Base-by-base conservation (phyloP, 148 eudicot genomes). In the Camellia sinensis region DNA sequence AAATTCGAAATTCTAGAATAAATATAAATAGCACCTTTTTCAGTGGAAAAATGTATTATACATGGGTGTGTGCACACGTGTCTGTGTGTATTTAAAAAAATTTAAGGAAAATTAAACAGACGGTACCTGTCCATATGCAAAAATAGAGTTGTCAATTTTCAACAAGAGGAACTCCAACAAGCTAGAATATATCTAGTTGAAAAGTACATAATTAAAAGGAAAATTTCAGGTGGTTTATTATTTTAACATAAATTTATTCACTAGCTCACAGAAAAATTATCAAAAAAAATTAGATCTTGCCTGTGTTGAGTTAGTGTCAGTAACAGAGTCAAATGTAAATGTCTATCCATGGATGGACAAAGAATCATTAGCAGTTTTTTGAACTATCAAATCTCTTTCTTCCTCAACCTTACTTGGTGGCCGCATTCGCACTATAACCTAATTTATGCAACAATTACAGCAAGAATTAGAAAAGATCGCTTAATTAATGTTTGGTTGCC, bases 81-180 rank as follows among this genome's bases (percentile, higher is more conserved):
- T 7, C 46, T 19, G 43, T n/a, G n/a, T n/a, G n/a, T n/a, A n/a
- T n/a, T n/a, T n/a, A 53, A 17, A 1, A 7, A 65, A 19, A 53
- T 65, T 40, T 15, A 5, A 37, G 15, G 68, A 2, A 48, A 57
- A 62, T 37, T 22, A 14, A 61, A 7, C 8, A 44, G 69, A 65
- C 77, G 10, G n/a, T 89, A 96, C 99, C 98, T 94, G 99, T 80
- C 99, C 99, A 78, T 96, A 96, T 43, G 98, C 99, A 87, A 96
- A 96, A 61, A 96, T 97, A 18, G 99, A 93, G 80, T 98, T 96
- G 75, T 94, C 99, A 96, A 82, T 96, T 96, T 80, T 96, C 99
- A 37, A 96, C 95, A 46, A 96, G 95, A 77, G 99, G 99, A 65
- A 90, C 93, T 82, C 99, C 99, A 17, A 96, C 94, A 67, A 87